A percentile compares a stretch with the other conserved stretches of the same genome.
Evolutionary conservation across 2,329 filamentous ascomycete genomes (phyloP).

Genomic region (Fusarium caatingaense): DNA sequence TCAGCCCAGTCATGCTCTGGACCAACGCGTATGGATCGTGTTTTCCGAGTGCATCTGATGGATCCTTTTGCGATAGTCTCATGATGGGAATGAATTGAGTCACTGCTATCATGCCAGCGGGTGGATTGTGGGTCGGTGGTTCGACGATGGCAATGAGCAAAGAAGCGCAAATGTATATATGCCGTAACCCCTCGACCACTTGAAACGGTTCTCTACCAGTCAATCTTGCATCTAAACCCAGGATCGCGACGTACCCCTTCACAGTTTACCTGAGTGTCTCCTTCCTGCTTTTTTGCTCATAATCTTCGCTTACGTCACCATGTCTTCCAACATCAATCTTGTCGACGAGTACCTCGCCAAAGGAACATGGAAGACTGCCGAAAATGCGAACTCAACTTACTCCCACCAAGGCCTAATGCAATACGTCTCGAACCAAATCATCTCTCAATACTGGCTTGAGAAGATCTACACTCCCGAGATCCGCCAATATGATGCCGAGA

Average conservation of each 20-base stretch:
- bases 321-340: slow-evolving; percentile 27
- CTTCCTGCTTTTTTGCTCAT: too few species aligned
- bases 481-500: slow-evolving; percentile 28
- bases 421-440: slow-evolving; percentile 43
- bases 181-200: background rate
- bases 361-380: slow-evolving; percentile 39
- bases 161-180: background rate
- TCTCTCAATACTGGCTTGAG: slow-evolving; percentile 42
- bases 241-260: background rate
- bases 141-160: background rate
- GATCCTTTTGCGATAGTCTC: background rate
- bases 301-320: background rate
- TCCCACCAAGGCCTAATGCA: slow-evolving; percentile 44
- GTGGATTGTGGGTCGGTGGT: background rate
- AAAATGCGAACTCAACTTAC: slow-evolving; percentile 44
- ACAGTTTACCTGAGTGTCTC: background rate
- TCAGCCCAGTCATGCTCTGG: slow-evolving; percentile 1
- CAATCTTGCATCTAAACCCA: background rate
- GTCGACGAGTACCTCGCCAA: slow-evolving; percentile 42
- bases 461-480: slow-evolving; percentile 41
- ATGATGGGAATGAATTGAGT: background rate
- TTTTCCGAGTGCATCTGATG: slow-evolving; percentile 2
- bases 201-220: accelerated
- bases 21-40: slow-evolving; percentile 26
- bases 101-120: slow-evolving; percentile 13